These are phyloP conservation scores for Boletus bicolor DNA, from an alignment of 768 basidiomycete genomes.

Conservation along the genomic window DNA sequence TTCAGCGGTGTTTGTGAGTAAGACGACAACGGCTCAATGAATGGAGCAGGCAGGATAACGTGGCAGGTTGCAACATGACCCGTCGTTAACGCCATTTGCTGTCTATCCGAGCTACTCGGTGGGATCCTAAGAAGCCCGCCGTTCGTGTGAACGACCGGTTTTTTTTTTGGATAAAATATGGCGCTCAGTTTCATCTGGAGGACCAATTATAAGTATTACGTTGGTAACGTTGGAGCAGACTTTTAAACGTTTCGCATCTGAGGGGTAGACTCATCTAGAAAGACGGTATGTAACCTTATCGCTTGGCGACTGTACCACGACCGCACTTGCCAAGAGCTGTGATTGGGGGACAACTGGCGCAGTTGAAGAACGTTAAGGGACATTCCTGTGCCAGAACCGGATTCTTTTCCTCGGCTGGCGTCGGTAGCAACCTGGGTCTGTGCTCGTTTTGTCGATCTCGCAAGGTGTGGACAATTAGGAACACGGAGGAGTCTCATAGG, in stretches of 20 bases:
- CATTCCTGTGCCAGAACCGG: not conserved
- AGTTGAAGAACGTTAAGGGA: not conserved
- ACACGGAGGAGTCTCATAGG: not conserved
- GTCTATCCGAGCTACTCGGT: constrained; percentile 10
- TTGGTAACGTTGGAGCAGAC: constrained; percentile 14
- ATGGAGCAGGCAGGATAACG: constrained; percentile 5
- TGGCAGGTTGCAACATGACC: constrained; percentile 4
- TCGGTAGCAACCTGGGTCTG: too few species aligned
- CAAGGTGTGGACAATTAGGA: not conserved
- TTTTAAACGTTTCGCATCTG: constrained; percentile 9
- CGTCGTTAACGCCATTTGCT: constrained; percentile 3
- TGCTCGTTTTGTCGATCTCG: too few species aligned
- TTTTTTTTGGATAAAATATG: not conserved
- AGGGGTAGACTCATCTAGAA: not conserved
- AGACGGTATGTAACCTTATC: not conserved
- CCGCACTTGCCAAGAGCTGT: not conserved
- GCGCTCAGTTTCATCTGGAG: not conserved
- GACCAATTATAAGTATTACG: constrained; percentile 5
- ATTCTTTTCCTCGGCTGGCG: too few species aligned
- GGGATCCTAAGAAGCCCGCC: constrained; percentile 2
- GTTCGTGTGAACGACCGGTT: constrained; percentile 15
- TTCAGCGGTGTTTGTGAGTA: constrained; percentile 17
- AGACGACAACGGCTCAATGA: constrained; percentile 6
- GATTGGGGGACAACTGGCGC: not conserved
- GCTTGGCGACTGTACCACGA: not conserved